A percentile compares a stretch with the other conserved stretches of the same genome.
phyloP scores from a whole-genome alignment of 129 eudicot species.

The Arctium lappa region DNA sequence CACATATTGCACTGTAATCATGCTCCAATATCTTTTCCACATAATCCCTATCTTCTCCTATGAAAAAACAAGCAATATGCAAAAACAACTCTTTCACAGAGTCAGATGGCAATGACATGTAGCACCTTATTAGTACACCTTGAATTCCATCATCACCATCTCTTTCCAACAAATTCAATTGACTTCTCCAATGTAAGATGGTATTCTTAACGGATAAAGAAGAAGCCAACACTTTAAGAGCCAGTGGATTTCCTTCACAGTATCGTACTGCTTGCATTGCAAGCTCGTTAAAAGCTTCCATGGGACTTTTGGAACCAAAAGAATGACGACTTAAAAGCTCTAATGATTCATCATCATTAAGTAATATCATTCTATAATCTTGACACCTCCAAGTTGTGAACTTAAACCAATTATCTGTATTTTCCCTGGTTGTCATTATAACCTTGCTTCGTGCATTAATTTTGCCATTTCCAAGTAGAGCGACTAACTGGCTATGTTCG shows the following conservation, averaged over 20 bases:
- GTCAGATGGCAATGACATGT: background rate
- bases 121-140: conserved; percentile 1
- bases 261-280: background rate
- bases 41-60: conserved; percentile 30
- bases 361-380: background rate
- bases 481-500: background rate
- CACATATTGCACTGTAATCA: conserved; percentile 11
- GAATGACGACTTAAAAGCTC: background rate
- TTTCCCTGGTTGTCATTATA: background rate
- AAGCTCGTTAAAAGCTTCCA: background rate
- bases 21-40: conserved; percentile 21
- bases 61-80: conserved; percentile 43
- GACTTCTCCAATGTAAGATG: background rate
- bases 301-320: background rate
- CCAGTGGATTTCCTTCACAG: background rate
- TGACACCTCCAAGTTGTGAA: background rate
- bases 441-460: background rate
- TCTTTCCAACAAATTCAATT: background rate
- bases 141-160: background rate
- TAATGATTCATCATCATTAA: background rate
- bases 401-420: background rate
- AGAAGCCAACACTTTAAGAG: background rate
- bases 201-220: background rate
- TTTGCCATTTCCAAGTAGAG: background rate
- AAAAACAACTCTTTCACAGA: conserved; percentile 27